Evolutionary conservation across 108 stramenopile species (phyloP), one percentile per base, ranked within the genome.

Genomic region (Nitzschia palea): DNA sequence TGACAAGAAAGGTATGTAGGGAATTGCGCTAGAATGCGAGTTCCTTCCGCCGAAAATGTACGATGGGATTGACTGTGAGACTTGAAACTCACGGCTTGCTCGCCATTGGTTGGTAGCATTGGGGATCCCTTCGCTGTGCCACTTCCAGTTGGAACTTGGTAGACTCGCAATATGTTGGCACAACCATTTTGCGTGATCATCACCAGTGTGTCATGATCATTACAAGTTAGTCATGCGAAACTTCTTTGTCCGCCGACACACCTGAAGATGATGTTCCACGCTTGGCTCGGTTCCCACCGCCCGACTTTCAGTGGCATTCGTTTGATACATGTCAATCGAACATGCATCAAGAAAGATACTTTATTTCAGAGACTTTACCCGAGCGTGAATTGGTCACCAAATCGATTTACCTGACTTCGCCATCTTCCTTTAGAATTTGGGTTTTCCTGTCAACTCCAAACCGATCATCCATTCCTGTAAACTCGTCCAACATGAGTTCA

Each of bases 151-250:
- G 91, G 91, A 18, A 93, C 78, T 64, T 96, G 92, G 72, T 91
- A 97, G 28, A 91, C 97, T 55, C 90, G 73, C 20, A 97, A 55
- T 9, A 90, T 95, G 66, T 86, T 92, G n/a, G 95, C 95, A 57
- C 96, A 80, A 14, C 97, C 97, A 44, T 65, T 80, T 58, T 95
- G 90, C 2, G 92, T 84, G 18, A 91, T 83, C 90, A 97, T 96
- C 3, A 98, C 68, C 10, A 98, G 67, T 2, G 89, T 93, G 68
- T 98, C 96, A 66, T 97, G 97, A 67, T 97, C 96, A 63, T 94
- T 94, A 71, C 96, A 97, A 15, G 96, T 94, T 66, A 97, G 95
- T 71, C 93, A 60, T 97, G 96, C 15, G 85, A 70, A 5, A 98
- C 82, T 68, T 87, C 90, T 56, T 87, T 82, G 51, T 91, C 87